Base-by-base conservation (phyloP, 1,284 basidiomycete genomes). In the Dichomitus squalens region DNA sequence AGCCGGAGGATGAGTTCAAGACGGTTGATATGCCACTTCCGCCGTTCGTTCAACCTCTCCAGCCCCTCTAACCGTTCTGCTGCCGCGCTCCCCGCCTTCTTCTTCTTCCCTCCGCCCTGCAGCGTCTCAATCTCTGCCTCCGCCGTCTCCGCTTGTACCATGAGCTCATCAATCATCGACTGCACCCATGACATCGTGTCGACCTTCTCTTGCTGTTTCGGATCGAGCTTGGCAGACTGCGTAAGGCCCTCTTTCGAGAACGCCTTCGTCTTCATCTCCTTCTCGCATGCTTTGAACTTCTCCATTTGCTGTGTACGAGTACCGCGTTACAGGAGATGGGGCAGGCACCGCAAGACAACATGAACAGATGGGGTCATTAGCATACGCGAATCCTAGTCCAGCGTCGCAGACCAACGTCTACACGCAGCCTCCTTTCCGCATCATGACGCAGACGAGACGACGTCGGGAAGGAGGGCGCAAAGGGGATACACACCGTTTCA, bases 221-320 rank as follows among this genome's bases (percentile, higher is more conserved):
- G 97, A 73, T 99, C 97, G 29, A 99, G 87, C 69, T 93, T 93
- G 44, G 94, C 86, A 4, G 95, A 95, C 55, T 96, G 94, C 63
- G 92, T 98, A 34, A 99, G 84, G 35, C 97, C 97, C 75, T 98
- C 97, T 75, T 99, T 99, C 31, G 96, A 98, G 78, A 99, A 99
- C 0, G 97, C 97, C 74, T 99, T 99, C 61, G 97, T 99, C 85
- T 99, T 99, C 95, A 99, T 98, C 77, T 99, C 97, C 80, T 99
- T 99, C 79, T 99, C 97, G 76, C 95, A 94, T 23, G 96, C 96
- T 72, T 99, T 99, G 86, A 99, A 99, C 71, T 94, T 95, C 79
- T 99, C 97, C 97, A 99, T 99, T 97, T 99, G 97, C 96, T 98
- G 53, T 49, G 43, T 48, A 59, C 57, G 58, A 53, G 53, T 55